These are phyloP conservation scores for Artemisia argyi DNA, from an alignment of 129 eudicot species.

Conservation along the genomic window DNA sequence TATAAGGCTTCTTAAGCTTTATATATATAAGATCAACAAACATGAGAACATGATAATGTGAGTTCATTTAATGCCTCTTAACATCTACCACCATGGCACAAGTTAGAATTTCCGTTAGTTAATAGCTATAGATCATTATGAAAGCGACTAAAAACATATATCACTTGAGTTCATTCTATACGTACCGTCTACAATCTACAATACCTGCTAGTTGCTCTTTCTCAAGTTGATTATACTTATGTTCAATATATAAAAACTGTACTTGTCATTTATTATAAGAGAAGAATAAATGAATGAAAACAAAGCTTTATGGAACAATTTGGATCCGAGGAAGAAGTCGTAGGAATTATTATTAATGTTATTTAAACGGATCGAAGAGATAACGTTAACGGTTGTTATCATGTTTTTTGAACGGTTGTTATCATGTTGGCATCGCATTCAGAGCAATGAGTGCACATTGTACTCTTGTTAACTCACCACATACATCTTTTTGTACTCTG, in stretches of 20 bases:
- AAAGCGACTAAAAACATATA: too few relatives aligned
- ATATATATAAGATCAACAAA: too few relatives aligned
- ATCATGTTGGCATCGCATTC: slow-evolving; percentile 26
- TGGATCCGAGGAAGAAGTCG: slow-evolving; percentile 20
- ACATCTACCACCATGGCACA: too few relatives aligned
- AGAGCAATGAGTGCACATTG: slow-evolving; percentile 9
- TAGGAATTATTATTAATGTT: not conserved
- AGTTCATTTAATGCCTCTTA: too few relatives aligned
- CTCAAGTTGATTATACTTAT: not conserved
- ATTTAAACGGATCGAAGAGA: not conserved
- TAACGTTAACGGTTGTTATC: slow-evolving; percentile 12
- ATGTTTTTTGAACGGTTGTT: not conserved
- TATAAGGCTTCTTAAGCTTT: too few relatives aligned
- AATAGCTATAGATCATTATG: too few relatives aligned
- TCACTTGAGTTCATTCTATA: too few relatives aligned
- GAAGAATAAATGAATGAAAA: not conserved
- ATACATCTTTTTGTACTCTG: not conserved
- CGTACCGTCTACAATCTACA: too few relatives aligned
- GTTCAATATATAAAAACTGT: not conserved
- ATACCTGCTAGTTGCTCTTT: too few relatives aligned
- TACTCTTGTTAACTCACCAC: slow-evolving; percentile 11
- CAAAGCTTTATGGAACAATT: not conserved
- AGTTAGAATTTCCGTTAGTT: too few relatives aligned
- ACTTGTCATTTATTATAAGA: not conserved
- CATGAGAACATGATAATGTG: too few relatives aligned